Evolutionary conservation across 1,284 basidiomycete genomes (phyloP).

Genomic region (Irpex sp.): DNA sequence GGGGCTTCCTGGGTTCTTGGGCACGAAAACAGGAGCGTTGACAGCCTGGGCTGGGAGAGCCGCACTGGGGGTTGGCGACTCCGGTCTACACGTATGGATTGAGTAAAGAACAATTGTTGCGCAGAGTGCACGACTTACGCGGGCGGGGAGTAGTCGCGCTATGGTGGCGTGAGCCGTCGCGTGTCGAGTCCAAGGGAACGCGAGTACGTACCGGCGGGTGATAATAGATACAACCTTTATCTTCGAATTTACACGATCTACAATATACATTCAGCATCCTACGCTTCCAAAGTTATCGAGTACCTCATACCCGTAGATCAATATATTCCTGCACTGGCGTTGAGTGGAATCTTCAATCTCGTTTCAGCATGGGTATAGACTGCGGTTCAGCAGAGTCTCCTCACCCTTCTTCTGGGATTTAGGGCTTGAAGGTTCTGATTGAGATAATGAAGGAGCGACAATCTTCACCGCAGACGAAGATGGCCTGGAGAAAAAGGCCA

Average conservation of each 20-base stretch:
- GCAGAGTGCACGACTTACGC: slow-evolving; percentile 19
- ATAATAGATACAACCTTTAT: slow-evolving; percentile 81
- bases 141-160: slow-evolving; percentile 28
- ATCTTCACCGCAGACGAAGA: slow-evolving; percentile 57
- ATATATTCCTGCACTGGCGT: slow-evolving; percentile 82
- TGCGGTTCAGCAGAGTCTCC: slow-evolving; percentile 7
- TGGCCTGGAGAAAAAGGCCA: slow-evolving; percentile 43
- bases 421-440: slow-evolving; percentile 31
- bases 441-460: slow-evolving; percentile 42
- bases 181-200: neutral
- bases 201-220: slow-evolving; percentile 63
- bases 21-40: slow-evolving; percentile 85
- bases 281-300: neutral
- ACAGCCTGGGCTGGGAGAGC: slow-evolving; percentile 46
- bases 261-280: neutral
- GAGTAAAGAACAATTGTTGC: slow-evolving; percentile 9
- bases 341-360: slow-evolving; percentile 55
- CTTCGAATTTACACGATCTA: slow-evolving; percentile 82
- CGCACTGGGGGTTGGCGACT: slow-evolving; percentile 39
- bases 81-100: slow-evolving; percentile 30
- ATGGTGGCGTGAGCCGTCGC: slow-evolving; percentile 7
- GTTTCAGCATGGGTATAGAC: neutral
- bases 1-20: slow-evolving; percentile 47
- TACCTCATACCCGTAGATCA: slow-evolving; percentile 73
- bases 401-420: slow-evolving; percentile 40